Evolutionary conservation across 768 basidiomycete genomes (phyloP).

Genomic region (Mycena crocata): DNA sequence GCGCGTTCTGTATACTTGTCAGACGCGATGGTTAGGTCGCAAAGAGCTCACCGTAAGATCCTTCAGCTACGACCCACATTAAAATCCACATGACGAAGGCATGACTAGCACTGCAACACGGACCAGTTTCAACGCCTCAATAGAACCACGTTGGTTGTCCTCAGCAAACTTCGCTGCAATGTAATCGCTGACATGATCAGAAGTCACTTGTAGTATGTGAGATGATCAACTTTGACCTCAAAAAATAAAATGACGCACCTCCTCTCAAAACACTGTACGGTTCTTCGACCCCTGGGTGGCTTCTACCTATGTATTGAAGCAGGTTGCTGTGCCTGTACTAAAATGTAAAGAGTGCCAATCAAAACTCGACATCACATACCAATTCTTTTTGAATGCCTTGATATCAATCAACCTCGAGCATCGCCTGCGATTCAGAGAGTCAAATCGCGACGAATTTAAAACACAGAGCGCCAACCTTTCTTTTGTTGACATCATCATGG

Average conservation of each 20-base stretch:
- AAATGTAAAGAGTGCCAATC: not conserved
- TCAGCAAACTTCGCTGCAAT: conserved; percentile 23
- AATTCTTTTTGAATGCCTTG: conserved; percentile 22
- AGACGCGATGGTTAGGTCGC: too few relatives aligned
- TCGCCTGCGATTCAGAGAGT: conserved; percentile 2
- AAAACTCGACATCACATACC: conserved; percentile 7
- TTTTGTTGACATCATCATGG: not conserved
- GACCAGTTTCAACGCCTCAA: conserved; percentile 26
- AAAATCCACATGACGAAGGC: not conserved
- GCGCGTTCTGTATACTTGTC: conserved; percentile 22
- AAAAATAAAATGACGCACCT: not conserved
- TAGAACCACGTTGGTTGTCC: conserved; percentile 18
- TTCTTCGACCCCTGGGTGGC: conserved; percentile 2
- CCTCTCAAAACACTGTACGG: conserved; percentile 22
- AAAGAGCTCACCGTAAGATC: conserved; percentile 26
- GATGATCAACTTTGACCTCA: not conserved
- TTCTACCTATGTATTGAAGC: conserved; percentile 24
- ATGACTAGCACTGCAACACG: not conserved
- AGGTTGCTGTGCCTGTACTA: conserved; percentile 21
- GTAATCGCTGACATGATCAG: conserved; percentile 24
- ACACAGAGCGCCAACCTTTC: not conserved
- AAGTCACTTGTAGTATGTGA: conserved; percentile 10
- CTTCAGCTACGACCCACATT: conserved; percentile 4
- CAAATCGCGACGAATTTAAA: not conserved
- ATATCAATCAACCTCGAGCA: conserved; percentile 17